Percentiles rank a stretch among this genome's conserved stretches.
phyloP scores from a whole-genome alignment of 2,329 filamentous ascomycete genomes.

The Xylaria sp. region DNA sequence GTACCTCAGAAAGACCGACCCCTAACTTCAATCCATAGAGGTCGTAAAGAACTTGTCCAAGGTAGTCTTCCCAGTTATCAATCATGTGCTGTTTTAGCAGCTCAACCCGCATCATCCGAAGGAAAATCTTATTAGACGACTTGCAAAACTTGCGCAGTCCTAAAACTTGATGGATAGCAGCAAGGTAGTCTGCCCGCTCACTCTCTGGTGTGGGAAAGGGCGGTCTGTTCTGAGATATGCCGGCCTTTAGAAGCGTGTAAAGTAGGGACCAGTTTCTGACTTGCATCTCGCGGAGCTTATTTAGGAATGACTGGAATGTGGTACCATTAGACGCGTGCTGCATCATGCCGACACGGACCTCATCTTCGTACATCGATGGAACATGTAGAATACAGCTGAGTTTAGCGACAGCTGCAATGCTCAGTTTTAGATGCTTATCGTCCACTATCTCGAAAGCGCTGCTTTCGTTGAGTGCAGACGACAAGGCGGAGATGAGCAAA shows the following conservation, averaged over 20 bases:
- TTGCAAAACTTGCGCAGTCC: constrained; percentile 89
- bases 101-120: constrained; percentile 89
- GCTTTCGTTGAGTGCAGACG: constrained; percentile 72
- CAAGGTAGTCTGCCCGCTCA: constrained; percentile 81
- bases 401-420: constrained; percentile 76
- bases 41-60: constrained; percentile 86
- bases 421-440: constrained; percentile 77
- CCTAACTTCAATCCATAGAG: constrained; percentile 83
- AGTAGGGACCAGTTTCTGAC: constrained; percentile 88
- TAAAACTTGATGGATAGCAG: constrained; percentile 83
- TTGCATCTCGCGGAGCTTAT: constrained; percentile 85
- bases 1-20: constrained; percentile 70
- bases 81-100: constrained; percentile 79
- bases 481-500: constrained; percentile 76
- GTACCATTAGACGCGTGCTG: constrained; percentile 67
- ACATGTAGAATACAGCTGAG: constrained; percentile 81
- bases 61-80: constrained; percentile 85
- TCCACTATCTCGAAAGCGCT: constrained; percentile 86
- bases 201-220: constrained; percentile 74
- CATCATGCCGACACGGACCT: constrained; percentile 80
- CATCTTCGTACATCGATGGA: constrained; percentile 84
- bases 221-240: constrained; percentile 72
- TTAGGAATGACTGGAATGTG: constrained; percentile 67
- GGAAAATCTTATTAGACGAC: constrained; percentile 83
- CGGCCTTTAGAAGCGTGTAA: constrained; percentile 82